Conservation (phyloP, 352 stramenopile genomes). For the Phytophthora pini region DNA sequence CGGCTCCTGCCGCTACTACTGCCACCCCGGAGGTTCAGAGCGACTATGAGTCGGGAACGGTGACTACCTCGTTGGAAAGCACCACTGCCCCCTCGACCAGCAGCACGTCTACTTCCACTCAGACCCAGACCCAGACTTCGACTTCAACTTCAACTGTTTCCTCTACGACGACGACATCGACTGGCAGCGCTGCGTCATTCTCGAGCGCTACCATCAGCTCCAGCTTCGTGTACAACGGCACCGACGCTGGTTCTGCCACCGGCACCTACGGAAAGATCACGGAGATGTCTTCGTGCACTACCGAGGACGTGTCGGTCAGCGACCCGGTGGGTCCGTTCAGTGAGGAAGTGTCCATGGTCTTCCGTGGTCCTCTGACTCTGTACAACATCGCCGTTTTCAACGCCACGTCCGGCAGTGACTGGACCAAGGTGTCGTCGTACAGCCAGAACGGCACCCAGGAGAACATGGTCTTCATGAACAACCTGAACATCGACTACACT, state of each 20-base stretch:
- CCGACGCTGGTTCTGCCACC: conserved; percentile 38
- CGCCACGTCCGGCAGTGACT: conserved; percentile 33
- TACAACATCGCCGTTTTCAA: conserved; percentile 65
- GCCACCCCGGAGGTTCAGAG: conserved; percentile 24
- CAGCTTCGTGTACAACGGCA: conserved; percentile 47
- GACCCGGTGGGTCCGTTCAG: conserved; percentile 51
- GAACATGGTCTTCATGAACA: conserved; percentile 69
- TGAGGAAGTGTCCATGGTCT: conserved; percentile 59
- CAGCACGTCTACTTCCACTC: conserved; percentile 18
- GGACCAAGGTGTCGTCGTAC: conserved; percentile 54
- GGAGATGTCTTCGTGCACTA: conserved; percentile 41
- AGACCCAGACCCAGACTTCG: not conserved
- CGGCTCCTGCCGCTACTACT: conserved; percentile 19
- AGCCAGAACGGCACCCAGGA: conserved; percentile 30
- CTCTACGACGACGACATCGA: conserved; percentile 19
- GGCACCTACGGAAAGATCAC: conserved; percentile 58
- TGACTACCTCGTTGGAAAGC: conserved; percentile 10
- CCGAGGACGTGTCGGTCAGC: conserved; percentile 38
- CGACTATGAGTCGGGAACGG: conserved; percentile 37
- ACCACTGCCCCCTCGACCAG: conserved; percentile 12
- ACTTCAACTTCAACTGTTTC: conserved; percentile 11
- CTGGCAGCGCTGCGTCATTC: conserved; percentile 36
- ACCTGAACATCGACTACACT: conserved; percentile 60
- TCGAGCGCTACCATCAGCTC: conserved; percentile 44
- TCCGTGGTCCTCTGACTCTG: conserved; percentile 60